Conservation (phyloP, 2,329 filamentous ascomycete species). For the Fusarium setosum region DNA sequence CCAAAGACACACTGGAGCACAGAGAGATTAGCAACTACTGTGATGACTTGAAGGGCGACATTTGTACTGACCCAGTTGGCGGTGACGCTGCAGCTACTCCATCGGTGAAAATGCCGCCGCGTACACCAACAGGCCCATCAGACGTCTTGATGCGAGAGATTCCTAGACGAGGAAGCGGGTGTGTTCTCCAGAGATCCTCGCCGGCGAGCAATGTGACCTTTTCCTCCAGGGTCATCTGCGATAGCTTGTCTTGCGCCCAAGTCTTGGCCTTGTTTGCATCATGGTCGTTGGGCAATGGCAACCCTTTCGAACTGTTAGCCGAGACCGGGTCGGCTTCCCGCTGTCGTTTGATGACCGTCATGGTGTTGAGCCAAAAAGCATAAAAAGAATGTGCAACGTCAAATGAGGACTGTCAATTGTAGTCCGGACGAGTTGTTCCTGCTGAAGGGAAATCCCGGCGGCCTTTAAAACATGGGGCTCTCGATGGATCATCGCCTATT, state of each 20-base stretch:
- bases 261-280: not conserved
- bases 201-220: slow-evolving; percentile 16
- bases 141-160: slow-evolving; percentile 27
- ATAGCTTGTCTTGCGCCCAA: slow-evolving; percentile 9
- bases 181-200: slow-evolving; percentile 18
- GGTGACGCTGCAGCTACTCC: slow-evolving; percentile 21
- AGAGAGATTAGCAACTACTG: not conserved
- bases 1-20: slow-evolving; percentile 15
- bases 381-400: too few species aligned
- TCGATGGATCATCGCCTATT: too few species aligned
- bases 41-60: rapidly evolving
- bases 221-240: slow-evolving; percentile 21
- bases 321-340: not conserved
- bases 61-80: slow-evolving; percentile 19
- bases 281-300: not conserved
- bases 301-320: not conserved
- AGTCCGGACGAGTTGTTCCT: too few species aligned
- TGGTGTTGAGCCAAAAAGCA: too few species aligned
- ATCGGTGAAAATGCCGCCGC: slow-evolving; percentile 23
- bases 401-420: not conserved
- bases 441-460: too few species aligned
- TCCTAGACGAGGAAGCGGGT: not conserved
- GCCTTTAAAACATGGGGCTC: too few species aligned
- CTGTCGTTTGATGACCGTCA: not conserved
- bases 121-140: slow-evolving; percentile 22